Base-by-base conservation (phyloP, 2,329 filamentous ascomycete genomes). In the Microsporum audouinii region DNA sequence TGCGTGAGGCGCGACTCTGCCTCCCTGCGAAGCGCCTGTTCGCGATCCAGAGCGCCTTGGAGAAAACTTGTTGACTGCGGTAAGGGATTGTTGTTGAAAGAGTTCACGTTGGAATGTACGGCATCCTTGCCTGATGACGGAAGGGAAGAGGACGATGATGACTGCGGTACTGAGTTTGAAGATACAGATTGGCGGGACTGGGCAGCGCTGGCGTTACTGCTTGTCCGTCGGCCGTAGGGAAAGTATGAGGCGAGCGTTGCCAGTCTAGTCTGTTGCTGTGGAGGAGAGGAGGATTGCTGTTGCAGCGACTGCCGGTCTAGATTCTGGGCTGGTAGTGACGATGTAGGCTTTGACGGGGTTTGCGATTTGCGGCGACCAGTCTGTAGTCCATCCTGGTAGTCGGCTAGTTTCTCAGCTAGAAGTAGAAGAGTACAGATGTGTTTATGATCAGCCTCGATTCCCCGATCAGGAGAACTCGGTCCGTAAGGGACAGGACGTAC, bases 361-460 rank as follows among this genome's bases (percentile, higher is more conserved):
- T 67, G 63, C 12, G 66, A 57, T 66, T 73, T 68, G 36, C 71
- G 66, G 68, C 72, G 73, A 36, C 85, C 73, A 58, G 74, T 75
- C 60, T 77, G 80, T 29, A 85, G 73, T 68, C 85, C 81, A 65
- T 85, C 82, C 75, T 86, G 83, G 71, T 85, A 85, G 70, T 84
- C 80, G 67, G 82, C 81, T 64, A 84, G 78, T 70, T 77, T 83
- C 66, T 80, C 77, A 57, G 78, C 81, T 82, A 66, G 65, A 41
- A 29, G 34, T 12, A 23, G 17, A 61, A 63, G 58, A 64, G 57
- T 49, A 55, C 17, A 10, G 34, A 27, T 38, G 17, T 23, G 17
- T 23, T 23, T 23, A 23, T 23, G n/a, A 41, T 34, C 53, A 60
- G 34, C 53, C 29, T 49, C 14, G 29, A 38, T 23, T 61, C 47